Evolutionary conservation across 1,139 yeast genomes (phyloP).

Genomic region (Meyerozyma smithsonii): DNA sequence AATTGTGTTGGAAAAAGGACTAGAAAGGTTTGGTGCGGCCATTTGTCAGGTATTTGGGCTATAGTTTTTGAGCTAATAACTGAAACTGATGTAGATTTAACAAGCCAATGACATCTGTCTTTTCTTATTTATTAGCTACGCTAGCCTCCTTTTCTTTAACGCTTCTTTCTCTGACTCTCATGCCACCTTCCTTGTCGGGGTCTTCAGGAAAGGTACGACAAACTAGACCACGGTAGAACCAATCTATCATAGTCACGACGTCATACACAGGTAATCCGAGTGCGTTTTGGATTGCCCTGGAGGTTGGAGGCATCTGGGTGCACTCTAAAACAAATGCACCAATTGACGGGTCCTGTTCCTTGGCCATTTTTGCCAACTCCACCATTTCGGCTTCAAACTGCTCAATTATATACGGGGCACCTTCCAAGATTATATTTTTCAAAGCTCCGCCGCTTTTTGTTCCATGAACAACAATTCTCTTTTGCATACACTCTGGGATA

Average conservation of each 20-base stretch:
- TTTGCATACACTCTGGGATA: conserved; percentile 14
- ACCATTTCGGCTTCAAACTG: conserved; percentile 8
- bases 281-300: conserved; percentile 14
- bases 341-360: conserved; percentile 10
- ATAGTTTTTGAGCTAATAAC: background rate
- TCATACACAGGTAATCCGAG: conserved; percentile 19
- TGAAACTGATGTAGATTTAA: background rate
- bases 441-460: conserved; percentile 15
- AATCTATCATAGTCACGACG: conserved; percentile 13
- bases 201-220: background rate
- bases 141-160: background rate
- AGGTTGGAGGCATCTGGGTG: conserved; percentile 23
- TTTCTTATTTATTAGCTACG: background rate
- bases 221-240: background rate
- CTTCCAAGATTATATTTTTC: conserved; percentile 16
- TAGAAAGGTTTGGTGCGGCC: background rate
- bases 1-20: background rate
- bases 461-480: conserved; percentile 10
- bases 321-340: conserved; percentile 24
- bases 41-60: background rate
- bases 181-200: background rate
- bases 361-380: conserved; percentile 13
- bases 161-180: background rate
- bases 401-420: conserved; percentile 19
- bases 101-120: background rate